These are phyloP conservation scores for Aspergillus panamensis DNA, from an alignment of 495 filamentous ascomycete genomes.

Conservation along the genomic window DNA sequence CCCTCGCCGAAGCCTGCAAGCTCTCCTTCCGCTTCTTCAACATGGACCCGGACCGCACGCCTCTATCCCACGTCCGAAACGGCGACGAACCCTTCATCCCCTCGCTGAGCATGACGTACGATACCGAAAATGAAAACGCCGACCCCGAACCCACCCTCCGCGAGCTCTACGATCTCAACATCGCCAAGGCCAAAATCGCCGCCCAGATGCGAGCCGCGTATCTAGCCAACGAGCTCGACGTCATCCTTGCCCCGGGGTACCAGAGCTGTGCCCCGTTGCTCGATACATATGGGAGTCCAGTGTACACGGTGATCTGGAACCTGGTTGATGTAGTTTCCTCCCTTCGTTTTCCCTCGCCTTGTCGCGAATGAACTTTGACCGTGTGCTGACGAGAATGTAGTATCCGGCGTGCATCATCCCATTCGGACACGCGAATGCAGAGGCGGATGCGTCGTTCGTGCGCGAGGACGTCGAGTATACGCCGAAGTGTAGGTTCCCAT, in stretches of 20 bases:
- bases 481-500: slow-evolving; percentile 22
- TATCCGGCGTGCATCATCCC: slow-evolving; percentile 38
- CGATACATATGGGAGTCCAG: slow-evolving; percentile 45
- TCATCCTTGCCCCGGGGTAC: slow-evolving; percentile 42
- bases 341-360: background rate
- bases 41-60: slow-evolving; percentile 25
- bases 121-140: slow-evolving; percentile 3
- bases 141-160: slow-evolving; percentile 28
- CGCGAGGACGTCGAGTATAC: slow-evolving; percentile 19
- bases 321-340: slow-evolving; percentile 44
- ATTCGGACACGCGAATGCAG: slow-evolving; percentile 24
- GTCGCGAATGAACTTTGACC: background rate
- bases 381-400: slow-evolving; percentile 18
- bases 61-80: slow-evolving; percentile 11
- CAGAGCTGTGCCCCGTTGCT: slow-evolving; percentile 46
- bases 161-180: slow-evolving; percentile 25
- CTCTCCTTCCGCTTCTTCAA: slow-evolving; percentile 30
- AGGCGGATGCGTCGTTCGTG: slow-evolving; percentile 18
- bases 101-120: slow-evolving; percentile 22
- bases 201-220: slow-evolving; percentile 27
- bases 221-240: slow-evolving; percentile 38
- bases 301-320: slow-evolving; percentile 50
- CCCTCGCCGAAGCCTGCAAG: slow-evolving; percentile 19
- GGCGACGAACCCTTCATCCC: slow-evolving; percentile 28
- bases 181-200: slow-evolving; percentile 10